phyloP scores from a whole-genome alignment of 495 filamentous ascomycete genomes.

The Penicillium silybi region DNA sequence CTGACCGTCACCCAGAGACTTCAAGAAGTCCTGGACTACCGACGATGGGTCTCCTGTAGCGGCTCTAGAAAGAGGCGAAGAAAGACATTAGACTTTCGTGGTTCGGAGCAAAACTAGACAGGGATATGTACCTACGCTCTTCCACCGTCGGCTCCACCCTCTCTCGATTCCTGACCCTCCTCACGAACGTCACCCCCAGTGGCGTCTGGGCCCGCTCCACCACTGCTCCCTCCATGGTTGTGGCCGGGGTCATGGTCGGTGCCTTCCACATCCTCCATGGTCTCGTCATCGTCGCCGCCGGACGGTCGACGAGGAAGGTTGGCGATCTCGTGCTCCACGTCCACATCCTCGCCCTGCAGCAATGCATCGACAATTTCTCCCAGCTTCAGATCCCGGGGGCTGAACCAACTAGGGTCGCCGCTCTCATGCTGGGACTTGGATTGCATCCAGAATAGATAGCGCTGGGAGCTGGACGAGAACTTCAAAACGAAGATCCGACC shows the following conservation, averaged over 20 bases:
- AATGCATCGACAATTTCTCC: slow-evolving; percentile 80
- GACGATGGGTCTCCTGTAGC: slow-evolving; percentile 50
- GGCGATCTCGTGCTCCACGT: slow-evolving; percentile 73
- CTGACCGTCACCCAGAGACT: slow-evolving; percentile 66
- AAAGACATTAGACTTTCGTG: slow-evolving; percentile 2
- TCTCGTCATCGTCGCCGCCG: slow-evolving; percentile 64
- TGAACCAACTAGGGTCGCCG: slow-evolving; percentile 74
- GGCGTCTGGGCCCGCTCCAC: slow-evolving; percentile 78
- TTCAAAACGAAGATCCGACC: slow-evolving; percentile 92
- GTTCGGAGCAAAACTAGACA: slow-evolving; percentile 9
- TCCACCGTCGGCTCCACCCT: slow-evolving; percentile 92
- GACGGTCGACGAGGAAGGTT: slow-evolving; percentile 49
- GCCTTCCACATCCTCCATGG: slow-evolving; percentile 81
- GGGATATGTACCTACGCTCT: slow-evolving; percentile 91
- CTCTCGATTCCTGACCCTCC: slow-evolving; percentile 80
- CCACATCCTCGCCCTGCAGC: slow-evolving; percentile 84
- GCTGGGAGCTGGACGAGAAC: slow-evolving; percentile 87
- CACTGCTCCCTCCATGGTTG: slow-evolving; percentile 58
- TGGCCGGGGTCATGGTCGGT: slow-evolving; percentile 51
- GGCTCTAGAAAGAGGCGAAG: slow-evolving; percentile 27
- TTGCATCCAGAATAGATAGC: slow-evolving; percentile 95
- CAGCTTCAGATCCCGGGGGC: slow-evolving; percentile 72
- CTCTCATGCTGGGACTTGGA: slow-evolving; percentile 72
- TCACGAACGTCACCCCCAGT: slow-evolving; percentile 87
- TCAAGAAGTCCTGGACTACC: slow-evolving; percentile 81